Percentiles rank a stretch among this genome's conserved stretches.
Conservation (phyloP, 257 asterid genomes). For the Mitragyna speciosa region DNA sequence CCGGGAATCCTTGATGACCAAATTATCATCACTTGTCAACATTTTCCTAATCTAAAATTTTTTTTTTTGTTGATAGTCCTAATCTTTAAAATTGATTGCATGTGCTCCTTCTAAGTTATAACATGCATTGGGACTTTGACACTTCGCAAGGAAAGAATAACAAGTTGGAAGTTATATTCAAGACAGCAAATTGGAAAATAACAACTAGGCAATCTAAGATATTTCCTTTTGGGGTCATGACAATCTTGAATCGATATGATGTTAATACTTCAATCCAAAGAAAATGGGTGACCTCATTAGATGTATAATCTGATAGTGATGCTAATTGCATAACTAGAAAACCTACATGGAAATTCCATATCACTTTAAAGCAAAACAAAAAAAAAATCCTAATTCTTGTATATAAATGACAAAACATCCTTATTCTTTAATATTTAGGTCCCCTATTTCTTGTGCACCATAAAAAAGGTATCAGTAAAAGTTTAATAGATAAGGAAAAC, state of each 20-base stretch:
- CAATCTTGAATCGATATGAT: not conserved
- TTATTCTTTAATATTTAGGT: constrained; percentile 40
- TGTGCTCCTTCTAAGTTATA: too few species aligned
- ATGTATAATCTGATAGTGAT: constrained; percentile 1
- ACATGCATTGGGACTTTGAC: not conserved
- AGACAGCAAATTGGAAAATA: not conserved
- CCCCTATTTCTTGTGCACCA: constrained; percentile 52
- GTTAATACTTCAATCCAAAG: constrained; percentile 14
- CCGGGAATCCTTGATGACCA: not conserved
- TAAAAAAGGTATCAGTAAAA: constrained; percentile 38
- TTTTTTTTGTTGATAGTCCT: too few species aligned
- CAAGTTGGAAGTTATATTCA: not conserved
- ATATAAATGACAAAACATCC: constrained; percentile 11
- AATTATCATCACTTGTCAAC: not conserved
- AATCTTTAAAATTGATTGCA: not conserved
- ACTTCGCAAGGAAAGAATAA: not conserved
- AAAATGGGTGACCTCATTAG: constrained; percentile 26
- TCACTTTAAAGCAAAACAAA: not conserved
- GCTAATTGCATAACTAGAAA: not conserved
- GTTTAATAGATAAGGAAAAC: constrained; percentile 53
- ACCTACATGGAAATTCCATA: not conserved
- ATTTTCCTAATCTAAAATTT: not conserved
- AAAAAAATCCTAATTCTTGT: constrained; percentile 6
- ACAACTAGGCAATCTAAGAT: not conserved
- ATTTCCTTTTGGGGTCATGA: not conserved